These are phyloP conservation scores for Tolypocladium amazonense DNA, from an alignment of 2,329 filamentous ascomycete genomes.

Conservation along the genomic window DNA sequence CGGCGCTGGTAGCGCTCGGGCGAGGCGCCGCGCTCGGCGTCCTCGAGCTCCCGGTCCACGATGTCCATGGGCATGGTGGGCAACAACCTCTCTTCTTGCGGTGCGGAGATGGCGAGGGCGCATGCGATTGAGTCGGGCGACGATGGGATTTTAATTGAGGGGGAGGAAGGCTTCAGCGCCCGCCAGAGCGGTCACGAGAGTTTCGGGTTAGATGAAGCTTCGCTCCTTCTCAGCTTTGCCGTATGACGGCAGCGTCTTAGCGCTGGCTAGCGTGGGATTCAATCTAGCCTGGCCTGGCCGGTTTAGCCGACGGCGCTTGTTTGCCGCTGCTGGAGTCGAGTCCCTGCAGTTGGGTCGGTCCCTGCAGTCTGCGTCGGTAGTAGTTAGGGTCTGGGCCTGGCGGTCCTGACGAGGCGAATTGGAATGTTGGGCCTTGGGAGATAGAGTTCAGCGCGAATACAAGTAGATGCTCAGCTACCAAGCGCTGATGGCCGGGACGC, in stretches of 20 bases:
- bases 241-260: background rate
- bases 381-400: background rate
- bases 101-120: background rate
- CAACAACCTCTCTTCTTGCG: background rate
- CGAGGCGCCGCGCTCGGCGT: slow-evolving; percentile 44
- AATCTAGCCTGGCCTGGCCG: too few species aligned
- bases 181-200: background rate
- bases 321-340: background rate
- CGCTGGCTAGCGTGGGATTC: background rate
- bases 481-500: background rate
- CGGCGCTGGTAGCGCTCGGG: slow-evolving; percentile 26
- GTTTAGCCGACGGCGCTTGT: background rate
- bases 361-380: background rate
- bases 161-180: background rate
- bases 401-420: too few species aligned
- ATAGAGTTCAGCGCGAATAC: too few species aligned
- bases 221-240: background rate
- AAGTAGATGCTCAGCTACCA: background rate
- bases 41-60: slow-evolving; percentile 42
- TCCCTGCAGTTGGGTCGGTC: background rate
- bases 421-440: too few species aligned
- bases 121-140: background rate
- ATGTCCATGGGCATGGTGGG: slow-evolving; percentile 33
- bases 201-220: background rate
- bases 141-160: background rate